Evolutionary conservation across 2,329 filamentous ascomycete genomes (phyloP).

Genomic region (Fusarium odoratissimum): DNA sequence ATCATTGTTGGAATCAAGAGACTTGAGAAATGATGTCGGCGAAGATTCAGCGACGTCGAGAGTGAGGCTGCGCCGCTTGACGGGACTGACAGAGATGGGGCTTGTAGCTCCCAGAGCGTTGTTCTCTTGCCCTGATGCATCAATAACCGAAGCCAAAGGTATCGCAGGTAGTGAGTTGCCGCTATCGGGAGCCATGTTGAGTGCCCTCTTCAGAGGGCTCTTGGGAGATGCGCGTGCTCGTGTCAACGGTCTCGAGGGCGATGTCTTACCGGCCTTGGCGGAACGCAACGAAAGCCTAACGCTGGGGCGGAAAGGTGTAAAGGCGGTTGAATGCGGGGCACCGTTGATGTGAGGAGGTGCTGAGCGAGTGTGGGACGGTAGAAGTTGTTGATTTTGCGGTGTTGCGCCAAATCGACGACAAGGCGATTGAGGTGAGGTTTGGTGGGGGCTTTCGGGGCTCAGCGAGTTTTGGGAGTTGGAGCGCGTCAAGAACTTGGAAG

Average conservation of each 20-base stretch:
- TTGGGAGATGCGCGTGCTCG: constrained; percentile 78
- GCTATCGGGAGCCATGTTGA: constrained; percentile 76
- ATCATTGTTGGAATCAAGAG: constrained; percentile 59
- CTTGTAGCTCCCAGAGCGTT: constrained; percentile 52
- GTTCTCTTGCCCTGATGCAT: constrained; percentile 59
- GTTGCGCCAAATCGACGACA: constrained; percentile 57
- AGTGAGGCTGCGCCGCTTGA: constrained; percentile 68
- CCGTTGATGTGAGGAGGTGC: constrained; percentile 51
- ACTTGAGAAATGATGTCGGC: constrained; percentile 61
- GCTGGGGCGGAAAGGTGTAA: constrained; percentile 74
- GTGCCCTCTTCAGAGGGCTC: constrained; percentile 82
- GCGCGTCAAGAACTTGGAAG: constrained; percentile 81
- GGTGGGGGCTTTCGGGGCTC: constrained; percentile 60
- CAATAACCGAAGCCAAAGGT: constrained; percentile 50
- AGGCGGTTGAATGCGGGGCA: constrained; percentile 59
- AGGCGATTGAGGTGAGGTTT: constrained; percentile 63
- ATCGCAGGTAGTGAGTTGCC: constrained; percentile 71
- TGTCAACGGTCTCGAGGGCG: constrained; percentile 64
- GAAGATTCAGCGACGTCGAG: constrained; percentile 67
- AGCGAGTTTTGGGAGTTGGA: constrained; percentile 61
- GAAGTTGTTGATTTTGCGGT: constrained; percentile 50
- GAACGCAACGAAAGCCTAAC: constrained; percentile 75
- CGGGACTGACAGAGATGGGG: constrained; percentile 45
- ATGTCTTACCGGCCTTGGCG: constrained; percentile 68
- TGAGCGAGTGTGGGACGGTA: constrained; percentile 49